Conservation (phyloP, 352 stramenopile species). For the Pythium brassicae region DNA sequence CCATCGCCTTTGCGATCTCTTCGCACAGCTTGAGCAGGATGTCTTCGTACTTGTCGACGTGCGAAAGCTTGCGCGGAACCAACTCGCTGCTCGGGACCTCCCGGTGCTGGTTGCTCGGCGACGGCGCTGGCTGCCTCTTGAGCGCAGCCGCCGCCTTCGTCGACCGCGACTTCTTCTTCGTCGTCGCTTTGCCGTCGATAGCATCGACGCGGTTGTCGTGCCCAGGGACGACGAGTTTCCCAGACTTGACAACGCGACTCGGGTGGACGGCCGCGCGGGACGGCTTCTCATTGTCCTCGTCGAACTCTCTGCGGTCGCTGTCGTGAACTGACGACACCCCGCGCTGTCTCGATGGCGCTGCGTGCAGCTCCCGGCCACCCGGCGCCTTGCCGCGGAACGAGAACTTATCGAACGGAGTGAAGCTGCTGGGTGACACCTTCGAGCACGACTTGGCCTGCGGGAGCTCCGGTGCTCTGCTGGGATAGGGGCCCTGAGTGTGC, state of each 20-base stretch:
- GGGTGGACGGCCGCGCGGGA: neutral
- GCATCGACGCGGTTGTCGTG: neutral
- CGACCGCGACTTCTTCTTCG: neutral
- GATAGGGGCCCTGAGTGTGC: neutral
- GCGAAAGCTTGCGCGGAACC: constrained; percentile 23
- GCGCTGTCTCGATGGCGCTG: neutral
- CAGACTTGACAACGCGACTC: constrained; percentile 5
- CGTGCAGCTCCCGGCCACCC: neutral
- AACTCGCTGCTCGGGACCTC: constrained; percentile 18
- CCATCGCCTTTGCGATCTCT: constrained; percentile 28
- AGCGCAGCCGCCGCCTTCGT: neutral
- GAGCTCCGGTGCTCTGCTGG: neutral
- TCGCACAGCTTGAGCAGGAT: constrained; percentile 56
- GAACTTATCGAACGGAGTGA: constrained; percentile 6
- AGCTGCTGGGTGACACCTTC: constrained; percentile 7
- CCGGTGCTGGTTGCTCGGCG: constrained; percentile 26
- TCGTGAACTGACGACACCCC: neutral
- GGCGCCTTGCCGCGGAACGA: neutral
- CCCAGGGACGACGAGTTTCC: constrained; percentile 4
- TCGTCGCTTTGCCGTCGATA: neutral
- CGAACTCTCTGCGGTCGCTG: constrained; percentile 5
- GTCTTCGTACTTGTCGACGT: constrained; percentile 40
- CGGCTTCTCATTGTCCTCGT: constrained; percentile 4
- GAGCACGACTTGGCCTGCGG: constrained; percentile 15
- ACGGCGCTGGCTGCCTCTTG: neutral